Conservation (phyloP, 345 rosid genomes). For the Raphanus sativus region DNA sequence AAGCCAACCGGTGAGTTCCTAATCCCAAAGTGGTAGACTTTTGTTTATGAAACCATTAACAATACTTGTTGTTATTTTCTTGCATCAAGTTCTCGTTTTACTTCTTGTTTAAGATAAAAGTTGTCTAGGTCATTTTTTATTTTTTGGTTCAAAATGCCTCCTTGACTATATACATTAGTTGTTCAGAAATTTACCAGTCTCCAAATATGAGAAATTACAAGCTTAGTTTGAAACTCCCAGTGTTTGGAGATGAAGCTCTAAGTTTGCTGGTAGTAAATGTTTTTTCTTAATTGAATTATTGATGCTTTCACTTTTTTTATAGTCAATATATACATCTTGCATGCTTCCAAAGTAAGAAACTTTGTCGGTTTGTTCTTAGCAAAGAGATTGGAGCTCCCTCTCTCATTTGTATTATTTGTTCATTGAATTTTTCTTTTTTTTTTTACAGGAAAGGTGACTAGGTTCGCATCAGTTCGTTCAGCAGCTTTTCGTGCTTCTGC, state of each 20-base stretch:
- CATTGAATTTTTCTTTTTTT: background rate
- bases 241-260: background rate
- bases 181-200: constrained; percentile 21
- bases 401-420: background rate
- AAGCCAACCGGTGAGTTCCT: constrained; percentile 41
- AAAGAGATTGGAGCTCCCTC: too few relatives aligned
- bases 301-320: too few relatives aligned
- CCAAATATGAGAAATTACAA: constrained; percentile 17
- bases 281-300: too few relatives aligned
- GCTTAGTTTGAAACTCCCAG: background rate
- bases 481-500: constrained; percentile 73
- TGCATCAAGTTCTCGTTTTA: background rate
- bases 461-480: constrained; percentile 69
- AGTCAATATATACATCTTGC: too few relatives aligned
- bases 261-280: too few relatives aligned
- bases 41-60: background rate
- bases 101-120: background rate
- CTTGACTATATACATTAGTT: constrained; percentile 18
- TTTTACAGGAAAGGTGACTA: constrained; percentile 29
- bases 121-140: constrained; percentile 12
- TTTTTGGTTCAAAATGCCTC: constrained; percentile 28
- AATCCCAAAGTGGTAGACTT: background rate
- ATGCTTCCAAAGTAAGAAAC: too few relatives aligned
- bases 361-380: too few relatives aligned
- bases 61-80: constrained; percentile 6